Evolutionary conservation across 805 yeast genomes (phyloP), one percentile per base, ranked within the genome.

Genomic region (Candida nanaspora): DNA sequence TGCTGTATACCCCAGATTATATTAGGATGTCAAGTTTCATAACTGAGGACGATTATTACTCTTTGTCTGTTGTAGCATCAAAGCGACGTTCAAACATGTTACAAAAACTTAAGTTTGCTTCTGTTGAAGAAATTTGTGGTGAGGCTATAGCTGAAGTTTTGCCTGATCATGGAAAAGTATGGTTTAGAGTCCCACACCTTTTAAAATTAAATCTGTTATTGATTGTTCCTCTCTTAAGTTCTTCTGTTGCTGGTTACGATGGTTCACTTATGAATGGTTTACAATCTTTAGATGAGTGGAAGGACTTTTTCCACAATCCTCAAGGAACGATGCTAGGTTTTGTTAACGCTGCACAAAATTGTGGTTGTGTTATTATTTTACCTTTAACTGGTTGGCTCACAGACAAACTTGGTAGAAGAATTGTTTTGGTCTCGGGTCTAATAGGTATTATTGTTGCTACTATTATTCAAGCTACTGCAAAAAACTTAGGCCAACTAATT

Each of bases 321-420:
- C 46, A 47, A 6, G 62, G 64, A 33, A 53, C 56, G 6, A 46
- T 49, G 40, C 50, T 66, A 23, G 69, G 70, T 14, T 61, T 65
- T 29, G 49, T 65, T 35, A 50, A 57, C 35, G 63, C 64, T 37
- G 68, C 68, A 43, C 58, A 56, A 21, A 53, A 51, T 44, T 62
- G 64, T 43, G 76, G 76, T 40, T 48, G 47, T 36, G 35, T 67
- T n/a, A 38, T 62, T 15, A 48, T 62, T 6, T 44, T 63, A 8
- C 48, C 53, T 3, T 16, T 42, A 9, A 41, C 60, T 26, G 47
- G 38, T 55, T 53, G 38, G 76, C 74, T 45, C 58, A 77, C 63
- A 60, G 69, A 54, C 61, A 44, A 39, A 20, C 50, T 67, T 36
- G 89, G 91, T 33, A 76, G 91, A 62, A 75, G 78, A 56, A 76